Evolutionary conservation across 2,329 filamentous ascomycete genomes (phyloP), one percentile per base, ranked within the genome.

Genomic region (Beauveria pseudobassiana): DNA sequence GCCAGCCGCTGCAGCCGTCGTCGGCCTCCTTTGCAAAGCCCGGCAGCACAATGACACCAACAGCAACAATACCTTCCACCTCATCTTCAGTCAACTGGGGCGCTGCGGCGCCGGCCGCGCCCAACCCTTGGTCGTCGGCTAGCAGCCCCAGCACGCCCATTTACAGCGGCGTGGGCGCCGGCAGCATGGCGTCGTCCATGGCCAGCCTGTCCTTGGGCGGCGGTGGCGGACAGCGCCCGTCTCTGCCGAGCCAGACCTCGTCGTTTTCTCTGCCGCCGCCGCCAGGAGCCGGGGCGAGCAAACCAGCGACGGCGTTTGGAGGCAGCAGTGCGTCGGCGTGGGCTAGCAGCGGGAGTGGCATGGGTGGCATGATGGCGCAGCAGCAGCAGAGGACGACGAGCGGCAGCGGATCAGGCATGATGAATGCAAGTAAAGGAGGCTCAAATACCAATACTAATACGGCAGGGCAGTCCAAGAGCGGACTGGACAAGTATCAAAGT

Each of bases 401-500:
- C 28, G 53, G 61, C 9, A 40, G 61, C 46, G 62, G 59, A 16
- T 63, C 63, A 56, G 64, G 65, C 61, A 69, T 67, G 65, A 69
- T 71, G 66, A 65, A 67, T 20, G 63, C 63, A 62, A 62, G 64
- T 60, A 55, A 66, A 1, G 56, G 67, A 1, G 63, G 70, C 67
- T 53, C 61, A 69, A 26, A 63, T 67, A n/a, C 30, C 8, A 40
- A 67, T 66, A 50, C 64, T 67, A 68, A 59, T 20, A 55, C 61
- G 10, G 63, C 66, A 34, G 63, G 62, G 49, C 72, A 74, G 61
- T 74, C 72, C 62, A 80, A 78, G 67, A 79, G 80, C 5, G 85
- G 86, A 0, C 75, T 89, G 73, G 85, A 87, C 72, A 87, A 86
- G 74, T 89, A 88, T 65, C 82, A 87, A 72, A 89, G 87, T 74